A percentile compares a stretch with the other conserved stretches of the same genome.
phyloP scores from a whole-genome alignment of 108 stramenopile genomes.

The Discostella stelligeroides region DNA sequence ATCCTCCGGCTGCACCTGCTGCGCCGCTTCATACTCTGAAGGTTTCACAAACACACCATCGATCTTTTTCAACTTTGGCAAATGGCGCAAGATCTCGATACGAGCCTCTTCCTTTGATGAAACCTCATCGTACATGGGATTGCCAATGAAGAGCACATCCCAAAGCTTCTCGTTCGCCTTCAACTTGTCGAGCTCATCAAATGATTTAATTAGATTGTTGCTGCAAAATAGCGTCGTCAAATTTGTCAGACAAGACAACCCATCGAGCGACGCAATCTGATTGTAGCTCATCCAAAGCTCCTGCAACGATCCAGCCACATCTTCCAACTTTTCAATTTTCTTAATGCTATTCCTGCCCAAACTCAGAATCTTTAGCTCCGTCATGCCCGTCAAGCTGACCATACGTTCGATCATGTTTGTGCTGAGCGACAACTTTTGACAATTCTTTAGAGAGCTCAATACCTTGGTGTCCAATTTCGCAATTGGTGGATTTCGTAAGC shows the following conservation, averaged over 20 bases:
- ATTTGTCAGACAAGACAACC: slow-evolving; percentile 58
- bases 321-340: slow-evolving; percentile 92
- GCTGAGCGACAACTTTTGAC: slow-evolving; percentile 86
- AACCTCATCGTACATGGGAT: slow-evolving; percentile 87
- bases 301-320: slow-evolving; percentile 79
- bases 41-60: slow-evolving; percentile 63
- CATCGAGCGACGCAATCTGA: slow-evolving; percentile 67
- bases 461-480: slow-evolving; percentile 80
- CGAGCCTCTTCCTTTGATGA: slow-evolving; percentile 62
- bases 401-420: slow-evolving; percentile 89
- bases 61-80: slow-evolving; percentile 59
- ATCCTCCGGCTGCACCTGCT: slow-evolving; percentile 19
- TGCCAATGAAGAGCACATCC: slow-evolving; percentile 85
- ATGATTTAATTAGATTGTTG: slow-evolving; percentile 86
- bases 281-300: slow-evolving; percentile 94
- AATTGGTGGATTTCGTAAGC: slow-evolving; percentile 77
- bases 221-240: slow-evolving; percentile 79
- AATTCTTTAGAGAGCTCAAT: slow-evolving; percentile 76
- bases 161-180: slow-evolving; percentile 29
- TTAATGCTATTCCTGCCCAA: slow-evolving; percentile 85
- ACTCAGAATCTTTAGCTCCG: slow-evolving; percentile 75
- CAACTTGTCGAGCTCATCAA: slow-evolving; percentile 83
- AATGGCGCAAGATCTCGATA: slow-evolving; percentile 42
- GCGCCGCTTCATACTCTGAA: slow-evolving; percentile 50
- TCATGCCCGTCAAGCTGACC: slow-evolving; percentile 80